Evolutionary conservation across 108 stramenopile species (phyloP).

Genomic region (Cyclotella cryptica): DNA sequence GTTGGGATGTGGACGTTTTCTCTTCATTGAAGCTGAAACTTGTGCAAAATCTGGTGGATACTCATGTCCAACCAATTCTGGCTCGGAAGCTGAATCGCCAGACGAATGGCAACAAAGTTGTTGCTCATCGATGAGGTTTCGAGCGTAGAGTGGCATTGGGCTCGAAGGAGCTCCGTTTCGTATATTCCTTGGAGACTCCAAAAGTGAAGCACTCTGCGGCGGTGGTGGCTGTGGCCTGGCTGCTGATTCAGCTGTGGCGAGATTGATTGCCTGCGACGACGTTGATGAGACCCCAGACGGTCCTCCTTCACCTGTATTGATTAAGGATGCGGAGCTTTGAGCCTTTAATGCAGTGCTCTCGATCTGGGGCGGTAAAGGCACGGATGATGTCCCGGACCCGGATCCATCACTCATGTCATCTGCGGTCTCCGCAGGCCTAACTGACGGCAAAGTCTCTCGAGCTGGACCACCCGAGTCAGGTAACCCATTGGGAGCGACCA

Average conservation of each 20-base stretch:
- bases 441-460: background rate
- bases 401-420: background rate
- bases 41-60: background rate
- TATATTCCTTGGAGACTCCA: background rate
- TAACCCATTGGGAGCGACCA: background rate
- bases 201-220: background rate
- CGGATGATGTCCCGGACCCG: background rate
- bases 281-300: background rate
- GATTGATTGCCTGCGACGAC: background rate
- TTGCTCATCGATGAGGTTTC: background rate
- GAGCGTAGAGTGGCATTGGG: slow-evolving; percentile 4
- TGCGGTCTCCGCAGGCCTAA: background rate
- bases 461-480: background rate
- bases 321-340: background rate
- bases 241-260: background rate
- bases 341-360: background rate
- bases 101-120: slow-evolving; percentile 6
- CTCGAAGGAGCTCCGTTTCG: slow-evolving; percentile 6
- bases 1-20: slow-evolving; percentile 7
- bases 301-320: background rate
- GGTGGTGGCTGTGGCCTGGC: background rate
- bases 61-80: background rate
- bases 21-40: background rate
- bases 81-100: background rate
- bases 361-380: background rate